Conservation (phyloP, 2,329 filamentous ascomycete genomes). For the Colletotrichum theobromicola region DNA sequence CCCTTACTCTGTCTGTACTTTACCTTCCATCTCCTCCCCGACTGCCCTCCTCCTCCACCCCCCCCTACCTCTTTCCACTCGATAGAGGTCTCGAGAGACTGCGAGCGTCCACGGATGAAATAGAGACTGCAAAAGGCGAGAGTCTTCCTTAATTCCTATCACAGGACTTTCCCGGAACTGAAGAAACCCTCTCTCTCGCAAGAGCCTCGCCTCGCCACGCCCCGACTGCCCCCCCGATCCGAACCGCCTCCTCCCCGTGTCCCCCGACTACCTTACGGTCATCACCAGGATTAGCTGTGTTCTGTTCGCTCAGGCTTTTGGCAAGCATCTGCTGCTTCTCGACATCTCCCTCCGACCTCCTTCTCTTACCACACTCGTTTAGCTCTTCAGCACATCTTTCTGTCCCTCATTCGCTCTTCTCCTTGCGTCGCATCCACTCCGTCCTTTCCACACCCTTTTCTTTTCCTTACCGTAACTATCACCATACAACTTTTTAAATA, state of each 20-base stretch:
- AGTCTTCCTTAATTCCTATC: background rate
- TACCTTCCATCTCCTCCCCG: conserved; percentile 4
- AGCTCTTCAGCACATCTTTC: conserved; percentile 17
- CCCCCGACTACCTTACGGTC: background rate
- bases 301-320: conserved; percentile 3
- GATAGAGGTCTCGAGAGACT: conserved; percentile 14
- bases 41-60: background rate
- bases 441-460: conserved; percentile 7
- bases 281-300: conserved; percentile 7
- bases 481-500: background rate
- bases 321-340: conserved; percentile 16
- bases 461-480: background rate
- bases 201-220: conserved; percentile 1
- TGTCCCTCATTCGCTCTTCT: conserved; percentile 4
- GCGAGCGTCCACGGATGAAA: conserved; percentile 12
- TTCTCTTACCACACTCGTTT: conserved; percentile 23
- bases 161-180: background rate
- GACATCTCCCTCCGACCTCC: conserved; percentile 14
- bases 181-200: background rate
- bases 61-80: background rate
- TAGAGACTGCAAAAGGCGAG: conserved; percentile 2
- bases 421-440: conserved; percentile 4
- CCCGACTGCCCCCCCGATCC: background rate
- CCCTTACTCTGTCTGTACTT: conserved; percentile 18
- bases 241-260: background rate